These are phyloP conservation scores for Rhizopogon vinicolor DNA, from an alignment of 768 basidiomycete species.

Conservation along the genomic window DNA sequence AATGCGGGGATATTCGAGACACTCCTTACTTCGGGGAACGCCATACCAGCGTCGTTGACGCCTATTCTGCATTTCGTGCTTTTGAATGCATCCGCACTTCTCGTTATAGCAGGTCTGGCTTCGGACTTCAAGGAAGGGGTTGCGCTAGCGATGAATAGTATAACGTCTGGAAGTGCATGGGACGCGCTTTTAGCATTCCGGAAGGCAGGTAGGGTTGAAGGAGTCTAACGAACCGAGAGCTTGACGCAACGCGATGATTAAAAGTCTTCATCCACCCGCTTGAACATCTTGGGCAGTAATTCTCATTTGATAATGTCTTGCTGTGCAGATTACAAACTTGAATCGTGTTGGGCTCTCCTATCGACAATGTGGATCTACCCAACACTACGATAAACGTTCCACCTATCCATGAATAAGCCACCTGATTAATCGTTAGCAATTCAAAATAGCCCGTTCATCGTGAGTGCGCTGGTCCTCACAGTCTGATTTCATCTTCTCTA, in stretches of 20 bases:
- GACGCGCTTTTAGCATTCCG: constrained; percentile 49
- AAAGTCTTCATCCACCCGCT: neutral
- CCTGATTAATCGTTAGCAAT: too few relatives aligned
- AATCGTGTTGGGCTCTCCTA: too few relatives aligned
- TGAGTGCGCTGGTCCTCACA: too few relatives aligned
- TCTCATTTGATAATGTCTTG: neutral
- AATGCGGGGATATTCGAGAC: constrained; percentile 73
- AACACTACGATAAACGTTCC: too few relatives aligned
- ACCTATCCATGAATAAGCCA: too few relatives aligned
- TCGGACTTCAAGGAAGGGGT: constrained; percentile 68
- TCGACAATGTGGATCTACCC: too few relatives aligned
- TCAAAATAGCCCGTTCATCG: too few relatives aligned
- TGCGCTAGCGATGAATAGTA: constrained; percentile 55
- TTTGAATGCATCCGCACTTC: constrained; percentile 84
- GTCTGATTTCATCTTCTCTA: too few relatives aligned
- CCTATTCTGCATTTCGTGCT: constrained; percentile 84
- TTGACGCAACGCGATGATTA: neutral
- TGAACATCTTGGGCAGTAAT: neutral
- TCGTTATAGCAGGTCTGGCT: constrained; percentile 81
- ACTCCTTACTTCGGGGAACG: constrained; percentile 55
- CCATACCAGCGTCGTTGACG: constrained; percentile 50
- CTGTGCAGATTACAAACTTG: neutral
- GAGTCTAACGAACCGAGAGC: neutral
- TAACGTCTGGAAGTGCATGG: constrained; percentile 59
- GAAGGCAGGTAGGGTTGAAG: constrained; percentile 27